A percentile compares a stretch with the other conserved stretches of the same genome.
Evolutionary conservation across 2,329 filamentous ascomycete species (phyloP).

Genomic region (Pseudogymnoascus destructans): DNA sequence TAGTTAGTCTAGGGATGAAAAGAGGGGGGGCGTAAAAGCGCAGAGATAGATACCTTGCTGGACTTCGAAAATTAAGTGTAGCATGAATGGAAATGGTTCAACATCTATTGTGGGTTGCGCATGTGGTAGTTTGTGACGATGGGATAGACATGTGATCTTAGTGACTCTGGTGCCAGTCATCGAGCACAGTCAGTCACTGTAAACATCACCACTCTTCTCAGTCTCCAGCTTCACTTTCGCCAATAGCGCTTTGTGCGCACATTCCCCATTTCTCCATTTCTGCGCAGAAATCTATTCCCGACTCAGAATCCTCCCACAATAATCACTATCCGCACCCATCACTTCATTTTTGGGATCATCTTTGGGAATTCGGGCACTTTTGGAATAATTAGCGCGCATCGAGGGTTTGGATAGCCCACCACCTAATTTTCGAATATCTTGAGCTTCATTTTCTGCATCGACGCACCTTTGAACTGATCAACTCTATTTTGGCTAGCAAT

Average conservation of each 20-base stretch:
- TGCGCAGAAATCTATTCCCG: neutral
- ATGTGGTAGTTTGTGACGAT: neutral
- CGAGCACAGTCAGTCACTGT: neutral
- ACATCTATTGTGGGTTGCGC: neutral
- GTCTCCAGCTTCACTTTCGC: neutral
- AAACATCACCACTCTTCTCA: neutral
- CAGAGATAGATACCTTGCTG: neutral
- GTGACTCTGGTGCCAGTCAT: neutral
- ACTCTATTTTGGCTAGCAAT: no score
- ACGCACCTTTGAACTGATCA: neutral
- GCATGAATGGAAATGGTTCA: constrained; percentile 2
- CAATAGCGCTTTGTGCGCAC: neutral
- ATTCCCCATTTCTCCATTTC: neutral
- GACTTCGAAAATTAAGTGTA: neutral
- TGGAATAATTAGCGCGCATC: neutral
- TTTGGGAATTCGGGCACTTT: neutral
- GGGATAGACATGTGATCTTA: neutral
- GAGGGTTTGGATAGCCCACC: neutral
- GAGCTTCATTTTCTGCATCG: neutral
- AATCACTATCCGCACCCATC: neutral
- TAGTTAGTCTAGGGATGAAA: neutral
- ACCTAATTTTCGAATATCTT: neutral
- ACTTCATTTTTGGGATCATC: neutral
- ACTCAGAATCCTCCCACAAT: neutral
- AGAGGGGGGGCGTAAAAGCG: neutral